Conservation (phyloP, 495 filamentous ascomycete species). For the Aspergillus cavernicola region DNA sequence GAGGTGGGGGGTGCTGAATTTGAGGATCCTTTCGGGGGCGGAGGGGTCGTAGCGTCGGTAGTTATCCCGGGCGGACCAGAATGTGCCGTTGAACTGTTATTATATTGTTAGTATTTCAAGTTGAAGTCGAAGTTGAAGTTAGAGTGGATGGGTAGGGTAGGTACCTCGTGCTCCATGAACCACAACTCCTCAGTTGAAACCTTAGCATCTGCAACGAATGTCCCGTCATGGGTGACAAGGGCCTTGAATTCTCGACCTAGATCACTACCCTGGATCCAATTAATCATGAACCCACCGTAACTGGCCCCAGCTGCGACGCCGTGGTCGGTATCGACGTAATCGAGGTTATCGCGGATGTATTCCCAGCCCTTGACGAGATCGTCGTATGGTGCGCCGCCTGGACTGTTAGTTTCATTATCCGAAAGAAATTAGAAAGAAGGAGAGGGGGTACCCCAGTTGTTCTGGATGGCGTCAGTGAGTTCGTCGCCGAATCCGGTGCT, state of each 20-base stretch:
- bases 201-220: conserved; percentile 41
- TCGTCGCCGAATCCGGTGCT: conserved; percentile 48
- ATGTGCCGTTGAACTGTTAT: conserved; percentile 40
- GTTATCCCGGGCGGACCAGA: conserved; percentile 39
- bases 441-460: conserved; percentile 41
- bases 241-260: conserved; percentile 52
- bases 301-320: conserved; percentile 49
- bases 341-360: conserved; percentile 45
- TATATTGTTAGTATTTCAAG: neutral
- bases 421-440: neutral
- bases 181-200: conserved; percentile 49
- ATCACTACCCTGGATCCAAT: conserved; percentile 55
- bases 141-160: neutral
- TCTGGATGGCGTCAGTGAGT: conserved; percentile 43
- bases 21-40: conserved; percentile 30
- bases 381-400: conserved; percentile 48
- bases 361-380: conserved; percentile 51
- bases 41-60: conserved; percentile 45
- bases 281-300: conserved; percentile 55
- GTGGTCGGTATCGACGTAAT: conserved; percentile 46
- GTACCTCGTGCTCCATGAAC: conserved; percentile 37
- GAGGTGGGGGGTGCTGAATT: conserved; percentile 43
- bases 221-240: conserved; percentile 46
- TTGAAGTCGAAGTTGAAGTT: conserved; percentile 9
- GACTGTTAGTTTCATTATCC: neutral